Evolutionary conservation across 148 eudicot genomes (phyloP).

Genomic region (Cornus controversa): DNA sequence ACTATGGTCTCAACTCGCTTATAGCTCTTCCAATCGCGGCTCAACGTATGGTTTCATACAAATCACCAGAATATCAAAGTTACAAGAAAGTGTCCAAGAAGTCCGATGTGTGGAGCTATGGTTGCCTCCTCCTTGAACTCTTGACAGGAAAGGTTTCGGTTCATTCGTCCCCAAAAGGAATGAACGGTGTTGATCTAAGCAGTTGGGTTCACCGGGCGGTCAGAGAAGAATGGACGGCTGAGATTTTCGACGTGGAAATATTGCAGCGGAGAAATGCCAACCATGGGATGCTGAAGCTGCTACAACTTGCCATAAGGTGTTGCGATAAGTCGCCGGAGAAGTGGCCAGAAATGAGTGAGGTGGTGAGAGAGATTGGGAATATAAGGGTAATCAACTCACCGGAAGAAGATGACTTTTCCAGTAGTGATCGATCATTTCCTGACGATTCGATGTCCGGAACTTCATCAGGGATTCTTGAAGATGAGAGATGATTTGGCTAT

Average conservation of each 20-base stretch:
- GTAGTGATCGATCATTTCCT: conserved; percentile 23
- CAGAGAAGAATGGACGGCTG: conserved; percentile 56
- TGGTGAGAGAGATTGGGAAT: conserved; percentile 29
- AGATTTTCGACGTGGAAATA: conserved; percentile 43
- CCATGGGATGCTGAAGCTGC: conserved; percentile 37
- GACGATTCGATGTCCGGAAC: conserved; percentile 35
- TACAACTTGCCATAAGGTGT: conserved; percentile 36
- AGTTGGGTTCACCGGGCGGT: conserved; percentile 49
- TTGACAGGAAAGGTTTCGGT: conserved; percentile 31
- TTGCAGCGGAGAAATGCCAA: conserved; percentile 32
- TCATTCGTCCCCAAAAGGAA: conserved; percentile 28
- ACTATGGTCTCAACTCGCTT: conserved; percentile 37
- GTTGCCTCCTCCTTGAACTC: conserved; percentile 42
- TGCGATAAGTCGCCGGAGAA: conserved; percentile 39
- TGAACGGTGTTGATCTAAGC: conserved; percentile 34
- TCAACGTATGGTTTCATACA: conserved; percentile 36
- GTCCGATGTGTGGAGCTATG: conserved; percentile 48
- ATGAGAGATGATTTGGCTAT: not conserved
- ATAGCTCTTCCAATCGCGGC: conserved; percentile 26
- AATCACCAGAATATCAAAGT: conserved; percentile 32
- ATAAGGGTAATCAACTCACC: conserved; percentile 17
- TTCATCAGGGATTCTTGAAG: not conserved
- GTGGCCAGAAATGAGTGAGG: conserved; percentile 36
- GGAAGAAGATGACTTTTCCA: conserved; percentile 29
- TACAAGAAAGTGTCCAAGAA: conserved; percentile 35